Base-by-base conservation (phyloP, 345 rosid species). In the Combretum micranthum region DNA sequence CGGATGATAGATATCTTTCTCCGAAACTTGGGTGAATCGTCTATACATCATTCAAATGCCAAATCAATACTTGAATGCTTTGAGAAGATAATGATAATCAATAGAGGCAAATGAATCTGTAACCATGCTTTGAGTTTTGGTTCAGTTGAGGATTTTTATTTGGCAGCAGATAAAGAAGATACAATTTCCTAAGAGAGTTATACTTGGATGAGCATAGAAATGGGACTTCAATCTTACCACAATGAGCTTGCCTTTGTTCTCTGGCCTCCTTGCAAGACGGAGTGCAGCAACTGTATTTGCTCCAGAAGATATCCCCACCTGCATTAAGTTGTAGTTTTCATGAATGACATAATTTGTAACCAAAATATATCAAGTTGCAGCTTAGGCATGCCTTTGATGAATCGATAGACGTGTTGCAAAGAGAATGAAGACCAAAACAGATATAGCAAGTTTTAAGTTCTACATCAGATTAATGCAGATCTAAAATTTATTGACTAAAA, bases 281-380 rank as follows among this genome's bases (percentile, higher is more conserved):
- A 93, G 73, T 4, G 97, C 96, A 15, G 97, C 97, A 22, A 93
- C 87, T 0, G 99, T 87, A 54, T 93, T 93, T 54, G 96, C 97
- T 47, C 97, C 99, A 0, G 97, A 93, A 25, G 97, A 89, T 68
- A 93, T 93, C 49, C 99, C 99, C 59, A 93, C 98, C 97, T 92
- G 52, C 67, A 62, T 1, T 15, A 56, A 49, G 55, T 64, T 64
- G 26, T 47, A 52, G 0, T 15, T 26, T 4, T 12, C 50, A 44
- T 45, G 5, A 57, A 14, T 56, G 15, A 4, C 9, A 7, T 32
- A 2, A 2, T 11, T 32, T 32, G 39, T 32, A 11, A 32, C 6
- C 39, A 32, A 7, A 5, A 25, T 2, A 25, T 2, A 13, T 18
- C n/a, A n/a, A n/a, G n/a, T n/a, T n/a, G n/a, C n/a, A n/a, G n/a